Base-by-base conservation (phyloP, 164 flowering plant genomes). In the Vitis labrusca region DNA sequence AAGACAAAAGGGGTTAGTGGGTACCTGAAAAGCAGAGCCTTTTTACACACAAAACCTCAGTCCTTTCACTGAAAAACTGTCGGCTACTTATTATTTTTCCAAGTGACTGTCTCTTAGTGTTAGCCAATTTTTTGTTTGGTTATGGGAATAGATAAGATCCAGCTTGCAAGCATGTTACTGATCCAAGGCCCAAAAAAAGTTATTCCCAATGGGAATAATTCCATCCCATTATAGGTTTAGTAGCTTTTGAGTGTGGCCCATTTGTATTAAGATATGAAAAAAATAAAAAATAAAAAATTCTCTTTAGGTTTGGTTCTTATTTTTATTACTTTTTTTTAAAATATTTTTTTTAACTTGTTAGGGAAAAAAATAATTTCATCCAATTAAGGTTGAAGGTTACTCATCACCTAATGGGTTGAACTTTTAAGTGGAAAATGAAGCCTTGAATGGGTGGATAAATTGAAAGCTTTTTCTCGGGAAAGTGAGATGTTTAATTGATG, bases 61-160 rank as follows among this genome's bases (percentile, higher is more conserved):
- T 60, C 63, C 63, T 60, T 12, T 10, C 63, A 60, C 48, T 60
- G 48, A 60, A 5, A 30, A 37, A 37, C 19, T 60, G 48, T 60
- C 47, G 63, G n/a, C 15, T 13, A 14, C 48, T 32, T 61, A 2
- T 37, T 37, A 37, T 37, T 15, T 61, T 61, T 37, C 37, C 17
- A 29, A 30, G 1, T 30, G 68, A 15, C 0, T 27, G 17, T 30
- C 68, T 16, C 47, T 5, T 55, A n/a, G 51, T 44, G 16, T 6
- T 37, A 58, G 30, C 27, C 67, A 37, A 51, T n/a, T 63, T 55
- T 29, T 62, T 57, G 63, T 14, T 14, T 10, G 52, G 44, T 32
- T 52, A 12, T 37, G 54, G 30, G 59, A 9, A 50, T 30, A 15
- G 16, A 53, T 29, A n/a, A 63, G 54, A 37, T 62, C 29, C 8